These are phyloP conservation scores for Spiraea crenata DNA, from an alignment of 331 rosid species.

Conservation along the genomic window DNA sequence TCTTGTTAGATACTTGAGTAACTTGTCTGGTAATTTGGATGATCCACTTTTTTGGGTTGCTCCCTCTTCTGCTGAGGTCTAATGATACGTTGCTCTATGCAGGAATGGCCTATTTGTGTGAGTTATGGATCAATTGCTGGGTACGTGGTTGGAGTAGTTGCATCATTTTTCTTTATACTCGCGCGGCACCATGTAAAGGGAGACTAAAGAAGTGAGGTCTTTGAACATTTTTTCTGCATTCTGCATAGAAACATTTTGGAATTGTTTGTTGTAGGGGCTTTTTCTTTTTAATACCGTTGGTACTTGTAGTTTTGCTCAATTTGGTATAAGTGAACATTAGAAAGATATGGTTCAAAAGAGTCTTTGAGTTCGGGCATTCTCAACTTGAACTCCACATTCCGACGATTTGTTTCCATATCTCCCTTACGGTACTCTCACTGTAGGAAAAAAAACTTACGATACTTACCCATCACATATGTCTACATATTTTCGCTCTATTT, in stretches of 20 bases:
- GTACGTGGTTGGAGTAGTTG: conserved; percentile 52
- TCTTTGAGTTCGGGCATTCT: no score
- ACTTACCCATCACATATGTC: no score
- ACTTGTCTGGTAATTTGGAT: background rate
- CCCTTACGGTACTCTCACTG: no score
- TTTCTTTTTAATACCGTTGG: background rate
- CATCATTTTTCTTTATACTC: conserved; percentile 45
- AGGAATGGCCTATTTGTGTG: conserved; percentile 96
- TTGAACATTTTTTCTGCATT: background rate
- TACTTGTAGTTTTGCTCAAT: background rate
- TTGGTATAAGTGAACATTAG: background rate
- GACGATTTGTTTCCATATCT: no score
- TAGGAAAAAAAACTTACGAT: no score
- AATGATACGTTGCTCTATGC: conserved; percentile 17
- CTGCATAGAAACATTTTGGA: background rate
- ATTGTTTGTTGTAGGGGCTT: background rate
- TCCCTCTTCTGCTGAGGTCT: background rate
- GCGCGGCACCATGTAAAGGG: conserved; percentile 50
- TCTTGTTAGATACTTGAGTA: background rate
- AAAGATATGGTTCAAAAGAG: background rate
- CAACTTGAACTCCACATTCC: no score
- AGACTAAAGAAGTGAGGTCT: conserved; percentile 43
- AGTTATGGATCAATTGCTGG: conserved; percentile 77
- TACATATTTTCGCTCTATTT: no score
- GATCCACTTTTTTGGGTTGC: background rate